Conservation (phyloP, 2,329 filamentous ascomycete genomes). For the Aspergillus fumigatus region DNA sequence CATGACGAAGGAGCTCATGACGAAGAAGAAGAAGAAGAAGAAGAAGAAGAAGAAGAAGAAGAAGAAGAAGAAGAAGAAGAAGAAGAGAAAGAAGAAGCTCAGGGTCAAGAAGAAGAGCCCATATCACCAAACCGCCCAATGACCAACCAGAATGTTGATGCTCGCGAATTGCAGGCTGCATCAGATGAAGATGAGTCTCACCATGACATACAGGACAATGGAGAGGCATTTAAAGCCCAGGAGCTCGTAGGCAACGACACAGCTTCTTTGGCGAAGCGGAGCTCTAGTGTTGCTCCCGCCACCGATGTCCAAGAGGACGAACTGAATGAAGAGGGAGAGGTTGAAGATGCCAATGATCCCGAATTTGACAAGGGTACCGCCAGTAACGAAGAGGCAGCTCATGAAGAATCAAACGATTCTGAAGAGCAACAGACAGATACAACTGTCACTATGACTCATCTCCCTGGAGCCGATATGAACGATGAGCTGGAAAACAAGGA, state of each 20-base stretch:
- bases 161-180: conserved; percentile 11
- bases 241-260: background rate
- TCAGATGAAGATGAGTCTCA: conserved; percentile 6
- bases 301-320: conserved; percentile 10
- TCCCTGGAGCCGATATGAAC: conserved; percentile 10
- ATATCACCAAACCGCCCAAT: conserved; percentile 8
- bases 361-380: conserved; percentile 6
- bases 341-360: conserved; percentile 5
- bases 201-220: background rate
- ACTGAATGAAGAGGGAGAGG: conserved; percentile 7
- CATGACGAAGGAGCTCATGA: conserved; percentile 7
- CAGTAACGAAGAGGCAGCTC: conserved; percentile 2
- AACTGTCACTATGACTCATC: conserved; percentile 22
- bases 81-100: conserved; percentile 10
- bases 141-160: conserved; percentile 12
- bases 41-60: too few species aligned
- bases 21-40: conserved; percentile 16
- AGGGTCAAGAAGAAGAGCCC: conserved; percentile 14
- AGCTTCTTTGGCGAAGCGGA: background rate
- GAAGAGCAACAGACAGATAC: conserved; percentile 29
- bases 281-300: background rate
- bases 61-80: too few species aligned
- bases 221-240: background rate
- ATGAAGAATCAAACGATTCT: conserved; percentile 21
- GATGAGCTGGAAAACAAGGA: conserved; percentile 16